A percentile compares a stretch with the other conserved stretches of the same genome.
These are phyloP conservation scores for Syzygium aqueum DNA, from an alignment of 345 rosid genomes.

Conservation along the genomic window DNA sequence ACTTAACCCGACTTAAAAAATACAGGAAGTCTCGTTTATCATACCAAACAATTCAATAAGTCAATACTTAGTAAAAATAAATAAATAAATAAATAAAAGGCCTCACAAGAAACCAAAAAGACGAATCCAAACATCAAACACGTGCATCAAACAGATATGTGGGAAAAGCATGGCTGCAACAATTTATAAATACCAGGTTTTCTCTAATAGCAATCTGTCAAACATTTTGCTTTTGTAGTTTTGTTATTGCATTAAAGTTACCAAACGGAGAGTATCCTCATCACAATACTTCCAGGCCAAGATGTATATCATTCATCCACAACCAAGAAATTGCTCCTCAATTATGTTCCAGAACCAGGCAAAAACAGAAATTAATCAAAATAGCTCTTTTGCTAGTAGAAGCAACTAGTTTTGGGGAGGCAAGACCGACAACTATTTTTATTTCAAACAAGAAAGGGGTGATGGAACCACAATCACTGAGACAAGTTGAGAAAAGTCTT, in stretches of 20 bases:
- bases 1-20: background rate
- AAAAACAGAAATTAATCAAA: too few relatives aligned
- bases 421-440: rapidly evolving
- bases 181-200: background rate
- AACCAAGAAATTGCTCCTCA: background rate
- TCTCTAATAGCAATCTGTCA: background rate
- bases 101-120: background rate
- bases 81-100: too few relatives aligned
- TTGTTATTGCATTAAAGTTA: too few relatives aligned
- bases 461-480: background rate
- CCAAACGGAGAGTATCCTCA: too few relatives aligned
- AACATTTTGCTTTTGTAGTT: background rate
- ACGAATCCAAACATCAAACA: background rate
- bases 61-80: background rate
- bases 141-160: background rate
- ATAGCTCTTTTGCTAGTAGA: background rate
- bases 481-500: background rate
- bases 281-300: too few relatives aligned
- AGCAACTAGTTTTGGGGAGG: background rate
- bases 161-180: background rate
- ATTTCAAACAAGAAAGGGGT: background rate
- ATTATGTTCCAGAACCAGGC: too few relatives aligned
- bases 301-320: too few relatives aligned
- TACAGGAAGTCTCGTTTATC: background rate
- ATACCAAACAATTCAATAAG: background rate